Conservation (phyloP, 1,284 basidiomycete species). For the Hortiboletus rubellus region DNA sequence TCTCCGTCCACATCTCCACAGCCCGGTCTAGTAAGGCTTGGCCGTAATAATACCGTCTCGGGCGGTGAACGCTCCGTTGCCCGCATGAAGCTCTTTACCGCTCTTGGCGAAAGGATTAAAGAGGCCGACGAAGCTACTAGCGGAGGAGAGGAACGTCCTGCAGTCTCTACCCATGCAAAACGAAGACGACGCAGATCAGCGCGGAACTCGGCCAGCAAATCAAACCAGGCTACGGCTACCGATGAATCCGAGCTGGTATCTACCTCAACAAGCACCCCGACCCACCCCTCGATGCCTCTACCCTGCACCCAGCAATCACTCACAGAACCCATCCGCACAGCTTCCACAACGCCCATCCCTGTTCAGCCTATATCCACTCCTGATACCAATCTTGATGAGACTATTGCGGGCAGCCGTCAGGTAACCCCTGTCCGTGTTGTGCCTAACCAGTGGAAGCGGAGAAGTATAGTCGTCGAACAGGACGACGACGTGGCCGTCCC, state of each 20-base stretch:
- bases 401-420: constrained; percentile 33
- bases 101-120: constrained; percentile 61
- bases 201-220: constrained; percentile 52
- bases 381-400: constrained; percentile 33
- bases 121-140: constrained; percentile 64
- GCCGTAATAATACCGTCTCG: constrained; percentile 75
- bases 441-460: constrained; percentile 46
- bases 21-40: constrained; percentile 48
- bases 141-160: constrained; percentile 59
- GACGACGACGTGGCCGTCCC: constrained; percentile 47
- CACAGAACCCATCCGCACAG: constrained; percentile 28
- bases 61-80: constrained; percentile 74
- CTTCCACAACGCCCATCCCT: constrained; percentile 34
- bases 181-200: constrained; percentile 59
- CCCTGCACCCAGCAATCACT: constrained; percentile 35
- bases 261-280: constrained; percentile 62
- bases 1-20: constrained; percentile 52
- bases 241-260: constrained; percentile 65
- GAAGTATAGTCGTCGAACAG: constrained; percentile 71
- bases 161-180: constrained; percentile 46
- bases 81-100: constrained; percentile 61
- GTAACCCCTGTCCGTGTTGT: constrained; percentile 35
- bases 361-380: constrained; percentile 29
- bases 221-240: constrained; percentile 45
- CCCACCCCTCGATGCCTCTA: constrained; percentile 52